Percentiles rank a stretch among this genome's conserved stretches.
Conservation (phyloP, 2,329 filamentous ascomycete genomes). For the Alternaria ethzedia region DNA sequence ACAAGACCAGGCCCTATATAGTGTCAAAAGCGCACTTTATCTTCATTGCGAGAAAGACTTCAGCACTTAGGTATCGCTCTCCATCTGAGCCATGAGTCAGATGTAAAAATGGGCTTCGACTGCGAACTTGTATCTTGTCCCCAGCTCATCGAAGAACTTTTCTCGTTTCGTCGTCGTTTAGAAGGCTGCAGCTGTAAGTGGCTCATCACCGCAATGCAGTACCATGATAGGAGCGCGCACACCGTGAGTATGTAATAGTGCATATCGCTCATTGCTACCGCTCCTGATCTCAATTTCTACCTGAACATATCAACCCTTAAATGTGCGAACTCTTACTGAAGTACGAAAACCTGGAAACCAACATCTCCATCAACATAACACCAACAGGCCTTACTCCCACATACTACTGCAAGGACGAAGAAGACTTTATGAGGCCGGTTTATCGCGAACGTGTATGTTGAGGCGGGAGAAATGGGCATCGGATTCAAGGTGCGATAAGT, state of each 20-base stretch:
- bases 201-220: neutral
- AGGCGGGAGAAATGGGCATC: no score
- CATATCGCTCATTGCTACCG: neutral
- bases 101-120: neutral
- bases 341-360: neutral
- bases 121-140: neutral
- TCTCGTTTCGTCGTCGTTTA: neutral
- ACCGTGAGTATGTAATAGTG: neutral
- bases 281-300: neutral
- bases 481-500: no score
- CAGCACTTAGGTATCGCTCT: neutral
- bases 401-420: neutral
- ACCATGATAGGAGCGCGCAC: neutral
- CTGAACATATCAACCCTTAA: neutral
- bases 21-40: neutral
- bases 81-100: neutral
- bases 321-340: neutral
- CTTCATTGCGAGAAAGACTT: neutral
- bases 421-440: no score
- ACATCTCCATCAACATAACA: neutral
- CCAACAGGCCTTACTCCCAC: no score
- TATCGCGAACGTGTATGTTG: no score
- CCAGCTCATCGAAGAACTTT: neutral
- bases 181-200: neutral
- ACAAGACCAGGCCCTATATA: neutral